These are phyloP conservation scores for Rhodotorula sp. DNA, from an alignment of 1,284 basidiomycete species.

Conservation along the genomic window DNA sequence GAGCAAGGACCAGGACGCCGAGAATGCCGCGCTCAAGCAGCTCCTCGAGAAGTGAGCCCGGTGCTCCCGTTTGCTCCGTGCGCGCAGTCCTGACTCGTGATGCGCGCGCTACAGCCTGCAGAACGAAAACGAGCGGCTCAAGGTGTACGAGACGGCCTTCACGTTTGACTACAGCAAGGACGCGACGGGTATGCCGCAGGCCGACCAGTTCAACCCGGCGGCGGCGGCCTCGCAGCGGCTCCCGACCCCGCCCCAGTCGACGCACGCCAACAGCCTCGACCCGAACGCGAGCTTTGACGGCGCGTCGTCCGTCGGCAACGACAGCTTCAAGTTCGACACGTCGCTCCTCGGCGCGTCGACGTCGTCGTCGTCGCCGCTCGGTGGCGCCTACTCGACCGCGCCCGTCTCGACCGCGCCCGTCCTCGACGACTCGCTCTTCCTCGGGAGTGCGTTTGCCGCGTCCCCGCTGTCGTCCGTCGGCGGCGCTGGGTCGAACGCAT, in stretches of 20 bases:
- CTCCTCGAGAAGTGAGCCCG: constrained; percentile 33
- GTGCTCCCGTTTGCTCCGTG: neutral
- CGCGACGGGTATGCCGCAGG: constrained; percentile 34
- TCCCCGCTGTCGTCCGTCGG: neutral
- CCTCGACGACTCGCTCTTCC: constrained; percentile 20
- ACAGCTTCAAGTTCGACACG: constrained; percentile 15
- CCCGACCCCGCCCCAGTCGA: neutral
- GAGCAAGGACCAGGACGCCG: constrained; percentile 27
- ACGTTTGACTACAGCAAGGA: constrained; percentile 38
- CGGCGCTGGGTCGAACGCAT: neutral
- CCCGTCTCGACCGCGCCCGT: neutral
- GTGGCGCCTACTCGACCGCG: neutral
- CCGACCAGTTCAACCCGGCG: constrained; percentile 17
- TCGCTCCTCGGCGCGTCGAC: constrained; percentile 3
- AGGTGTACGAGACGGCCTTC: constrained; percentile 38
- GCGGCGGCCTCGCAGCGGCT: neutral
- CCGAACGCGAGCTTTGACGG: neutral
- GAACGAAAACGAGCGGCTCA: constrained; percentile 39
- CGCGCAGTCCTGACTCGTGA: neutral
- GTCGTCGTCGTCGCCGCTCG: neutral
- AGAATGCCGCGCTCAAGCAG: constrained; percentile 43
- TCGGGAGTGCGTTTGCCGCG: constrained; percentile 15
- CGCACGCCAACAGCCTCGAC: neutral
- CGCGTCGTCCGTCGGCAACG: neutral
- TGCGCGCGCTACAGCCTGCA: constrained; percentile 12